phyloP scores from a whole-genome alignment of 495 filamentous ascomycete species.

The Hypoxylon cercidicola region DNA sequence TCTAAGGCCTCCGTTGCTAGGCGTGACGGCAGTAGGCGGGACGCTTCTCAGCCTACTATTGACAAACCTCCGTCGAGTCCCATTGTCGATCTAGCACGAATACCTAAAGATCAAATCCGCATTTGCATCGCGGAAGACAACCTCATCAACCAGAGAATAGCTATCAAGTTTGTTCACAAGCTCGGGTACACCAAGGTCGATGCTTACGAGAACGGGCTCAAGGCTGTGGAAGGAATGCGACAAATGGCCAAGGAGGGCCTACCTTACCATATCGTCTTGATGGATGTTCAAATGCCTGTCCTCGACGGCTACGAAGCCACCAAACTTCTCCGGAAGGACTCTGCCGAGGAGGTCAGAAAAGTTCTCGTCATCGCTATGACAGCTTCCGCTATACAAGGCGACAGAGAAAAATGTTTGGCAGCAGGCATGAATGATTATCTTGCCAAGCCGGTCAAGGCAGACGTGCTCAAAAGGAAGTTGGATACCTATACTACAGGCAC shows the following conservation, averaged over 20 bases:
- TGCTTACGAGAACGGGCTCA: slow-evolving; percentile 85
- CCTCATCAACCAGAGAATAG: slow-evolving; percentile 90
- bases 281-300: slow-evolving; percentile 97
- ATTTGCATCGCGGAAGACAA: slow-evolving; percentile 95
- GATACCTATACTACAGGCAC: slow-evolving; percentile 66
- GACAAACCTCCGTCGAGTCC: slow-evolving; percentile 61
- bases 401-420: slow-evolving; percentile 89
- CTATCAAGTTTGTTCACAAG: slow-evolving; percentile 85
- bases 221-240: slow-evolving; percentile 85
- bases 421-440: slow-evolving; percentile 97
- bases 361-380: slow-evolving; percentile 94
- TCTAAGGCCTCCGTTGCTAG: slow-evolving; percentile 44
- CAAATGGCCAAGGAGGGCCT: slow-evolving; percentile 71
- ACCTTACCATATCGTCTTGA: slow-evolving; percentile 84
- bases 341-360: slow-evolving; percentile 75
- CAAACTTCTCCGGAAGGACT: slow-evolving; percentile 77
- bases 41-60: slow-evolving; percentile 44
- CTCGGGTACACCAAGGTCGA: slow-evolving; percentile 82
- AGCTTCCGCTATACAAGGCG: slow-evolving; percentile 88
- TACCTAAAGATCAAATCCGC: slow-evolving; percentile 80
- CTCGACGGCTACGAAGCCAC: slow-evolving; percentile 95
- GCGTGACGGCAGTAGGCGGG: slow-evolving; percentile 51
- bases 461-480: slow-evolving; percentile 77
- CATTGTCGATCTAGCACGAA: slow-evolving; percentile 68
- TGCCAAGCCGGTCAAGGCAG: slow-evolving; percentile 85